Conservation (phyloP, 352 stramenopile species). For the Elongisporangium anandrum region DNA sequence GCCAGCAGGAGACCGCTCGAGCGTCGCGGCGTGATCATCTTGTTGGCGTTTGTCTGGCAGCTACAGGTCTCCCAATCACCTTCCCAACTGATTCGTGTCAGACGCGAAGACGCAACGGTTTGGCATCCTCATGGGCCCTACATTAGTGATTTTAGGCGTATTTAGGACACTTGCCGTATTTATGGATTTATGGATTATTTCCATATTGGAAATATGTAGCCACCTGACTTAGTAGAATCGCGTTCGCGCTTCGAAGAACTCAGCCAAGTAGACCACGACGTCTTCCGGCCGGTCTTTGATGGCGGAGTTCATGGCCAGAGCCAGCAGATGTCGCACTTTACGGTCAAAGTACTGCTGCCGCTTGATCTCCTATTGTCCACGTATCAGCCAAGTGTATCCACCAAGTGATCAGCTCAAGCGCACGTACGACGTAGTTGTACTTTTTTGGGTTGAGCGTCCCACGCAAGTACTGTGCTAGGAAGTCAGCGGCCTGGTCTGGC, state of each 20-base stretch:
- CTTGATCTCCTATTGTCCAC: conserved; percentile 48
- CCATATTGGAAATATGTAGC: neutral
- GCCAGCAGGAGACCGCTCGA: neutral
- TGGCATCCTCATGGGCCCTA: too few relatives aligned
- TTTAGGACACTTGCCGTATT: neutral
- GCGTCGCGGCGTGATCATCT: neutral
- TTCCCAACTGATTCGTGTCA: neutral
- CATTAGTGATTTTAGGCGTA: too few relatives aligned
- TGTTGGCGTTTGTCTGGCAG: neutral
- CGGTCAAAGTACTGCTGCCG: conserved; percentile 72
- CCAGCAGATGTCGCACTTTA: conserved; percentile 69
- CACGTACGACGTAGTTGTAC: conserved; percentile 63
- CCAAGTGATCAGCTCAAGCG: too few relatives aligned
- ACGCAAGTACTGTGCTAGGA: conserved; percentile 57
- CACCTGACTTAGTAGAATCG: conserved; percentile 55
- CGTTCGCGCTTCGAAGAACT: conserved; percentile 65
- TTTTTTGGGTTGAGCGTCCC: conserved; percentile 67
- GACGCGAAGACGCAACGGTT: neutral
- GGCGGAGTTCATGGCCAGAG: conserved; percentile 53
- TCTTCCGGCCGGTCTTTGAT: conserved; percentile 61
- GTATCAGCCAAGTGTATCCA: too few relatives aligned
- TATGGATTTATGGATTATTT: neutral
- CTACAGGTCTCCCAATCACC: neutral
- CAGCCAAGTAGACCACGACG: conserved; percentile 40
- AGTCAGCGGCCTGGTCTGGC: conserved; percentile 66